Percentiles rank a stretch among this genome's conserved stretches.
These are phyloP conservation scores for Lactifluus rugatus DNA, from an alignment of 768 basidiomycete species.

Conservation along the genomic window DNA sequence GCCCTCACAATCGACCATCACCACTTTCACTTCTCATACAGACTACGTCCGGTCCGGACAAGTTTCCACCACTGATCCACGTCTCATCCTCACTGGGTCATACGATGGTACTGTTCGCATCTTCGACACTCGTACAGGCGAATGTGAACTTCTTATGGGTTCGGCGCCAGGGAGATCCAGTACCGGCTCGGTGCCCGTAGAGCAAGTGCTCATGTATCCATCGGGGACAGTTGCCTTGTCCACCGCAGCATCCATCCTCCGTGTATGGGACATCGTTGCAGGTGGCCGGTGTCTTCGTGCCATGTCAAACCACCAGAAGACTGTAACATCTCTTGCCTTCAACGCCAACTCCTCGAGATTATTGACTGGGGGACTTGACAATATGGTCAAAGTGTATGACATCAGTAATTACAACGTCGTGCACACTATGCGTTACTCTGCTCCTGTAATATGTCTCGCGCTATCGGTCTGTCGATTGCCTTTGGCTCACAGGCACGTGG, in stretches of 20 bases:
- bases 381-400: conserved; percentile 99
- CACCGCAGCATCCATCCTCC: conserved; percentile 83
- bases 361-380: conserved; percentile 86
- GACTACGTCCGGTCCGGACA: conserved; percentile 96
- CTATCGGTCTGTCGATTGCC: conserved; percentile 59
- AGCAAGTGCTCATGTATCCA: conserved; percentile 88
- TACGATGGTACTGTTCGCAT: conserved; percentile 89
- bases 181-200: conserved; percentile 54
- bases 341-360: conserved; percentile 67
- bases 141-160: conserved; percentile 78
- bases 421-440: conserved; percentile 98
- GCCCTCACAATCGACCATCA: conserved; percentile 71
- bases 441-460: conserved; percentile 81
- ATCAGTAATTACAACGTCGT: conserved; percentile 88
- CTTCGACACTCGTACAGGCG: conserved; percentile 77
- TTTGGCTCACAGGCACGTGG: background rate
- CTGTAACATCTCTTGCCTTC: conserved; percentile 82
- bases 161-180: conserved; percentile 22
- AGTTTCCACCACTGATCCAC: conserved; percentile 72
- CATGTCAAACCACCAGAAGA: conserved; percentile 96
- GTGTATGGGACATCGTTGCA: conserved; percentile 91
- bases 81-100: conserved; percentile 83
- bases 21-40: conserved; percentile 76
- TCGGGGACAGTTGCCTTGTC: conserved; percentile 80
- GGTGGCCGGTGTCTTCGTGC: conserved; percentile 86